A percentile compares a stretch with the other conserved stretches of the same genome.
phyloP scores from a whole-genome alignment of 2,329 filamentous ascomycete species.

The Arthrobotrys sinensis region DNA sequence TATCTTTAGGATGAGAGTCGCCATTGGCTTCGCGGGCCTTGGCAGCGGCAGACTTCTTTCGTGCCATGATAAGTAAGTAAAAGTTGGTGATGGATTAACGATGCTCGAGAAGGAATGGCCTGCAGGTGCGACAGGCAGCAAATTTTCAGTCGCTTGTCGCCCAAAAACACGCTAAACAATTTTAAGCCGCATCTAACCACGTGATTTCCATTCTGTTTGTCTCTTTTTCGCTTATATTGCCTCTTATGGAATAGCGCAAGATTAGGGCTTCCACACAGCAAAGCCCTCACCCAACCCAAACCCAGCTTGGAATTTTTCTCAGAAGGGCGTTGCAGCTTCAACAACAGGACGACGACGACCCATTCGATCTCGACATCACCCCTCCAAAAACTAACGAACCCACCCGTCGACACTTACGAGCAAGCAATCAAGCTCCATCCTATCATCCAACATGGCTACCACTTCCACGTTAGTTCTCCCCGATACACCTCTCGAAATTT shows the following conservation, averaged over 20 bases:
- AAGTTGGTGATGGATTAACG: slow-evolving; percentile 7
- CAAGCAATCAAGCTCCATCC: slow-evolving; percentile 28
- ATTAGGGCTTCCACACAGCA: slow-evolving; percentile 53
- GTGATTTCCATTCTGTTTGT: slow-evolving; percentile 30
- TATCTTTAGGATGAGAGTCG: slow-evolving; percentile 46
- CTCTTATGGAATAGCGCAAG: not conserved
- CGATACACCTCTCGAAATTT: slow-evolving; percentile 10
- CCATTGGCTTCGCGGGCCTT: slow-evolving; percentile 53
- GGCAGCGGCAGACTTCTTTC: slow-evolving; percentile 57
- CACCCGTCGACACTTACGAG: slow-evolving; percentile 36
- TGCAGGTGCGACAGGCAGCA: slow-evolving; percentile 31
- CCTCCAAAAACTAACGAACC: slow-evolving; percentile 13
- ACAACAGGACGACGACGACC: slow-evolving; percentile 51
- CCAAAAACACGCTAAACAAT: slow-evolving; percentile 23
- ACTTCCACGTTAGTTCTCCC: slow-evolving; percentile 54
- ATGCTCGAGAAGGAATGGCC: not conserved
- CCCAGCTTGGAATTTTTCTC: slow-evolving; percentile 46
- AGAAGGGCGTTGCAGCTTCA: slow-evolving; percentile 43
- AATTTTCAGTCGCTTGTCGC: slow-evolving; percentile 40
- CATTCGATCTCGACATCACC: slow-evolving; percentile 34
- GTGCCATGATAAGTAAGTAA: slow-evolving; percentile 38
- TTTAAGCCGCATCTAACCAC: slow-evolving; percentile 47
- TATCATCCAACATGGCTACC: slow-evolving; percentile 52
- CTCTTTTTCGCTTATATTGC: slow-evolving; percentile 32
- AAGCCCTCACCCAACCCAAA: slow-evolving; percentile 58